Evolutionary conservation across 2,329 filamentous ascomycete species (phyloP), one percentile per base, ranked within the genome.

Genomic region (Byssothecium circinans): DNA sequence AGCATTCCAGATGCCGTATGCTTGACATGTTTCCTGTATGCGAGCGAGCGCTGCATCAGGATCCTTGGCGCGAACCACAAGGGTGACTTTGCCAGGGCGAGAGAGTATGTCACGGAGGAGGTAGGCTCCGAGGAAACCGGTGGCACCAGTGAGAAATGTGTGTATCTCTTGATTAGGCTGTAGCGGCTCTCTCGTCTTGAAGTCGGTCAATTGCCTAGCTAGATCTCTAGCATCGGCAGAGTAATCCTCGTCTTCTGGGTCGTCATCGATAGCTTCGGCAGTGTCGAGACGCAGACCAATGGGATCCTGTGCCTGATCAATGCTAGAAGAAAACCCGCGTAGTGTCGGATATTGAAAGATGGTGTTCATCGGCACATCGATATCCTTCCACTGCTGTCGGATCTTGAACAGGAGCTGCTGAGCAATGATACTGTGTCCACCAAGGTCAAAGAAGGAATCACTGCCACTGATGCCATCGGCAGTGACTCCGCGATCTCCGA

Each of bases 41-140:
- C 90, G 83, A 8, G 83, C 78, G 5, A 87, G 69, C 1, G 82
- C 88, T 22, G 80, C 77, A 20, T 78, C 68, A 3, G 78, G 62
- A 48, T 83, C 82, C 66, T 86, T 84, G 32, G 84, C 84, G 42
- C 91, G 86, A 3, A 95, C 86, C 47, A 91, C 85, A 0, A 86
- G 84, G 47, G 95, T 83, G 8, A 95, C 78, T 56, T 81, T 85
- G 12, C 82, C 75, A 15, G 74, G 79, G 19, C 86, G 78, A 32
- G 81, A 80, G 1, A 96, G 78, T 1, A 96, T 72, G 45, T 95
- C 89, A 45, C 81, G 81, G 25, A 95, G 75, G 10, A 96, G 76
- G 63, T 91, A 95, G 0, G 88, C 81, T 22, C 91, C 91, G 17
- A 96, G 73, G 76, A 96, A 96, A 2, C 91, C 91, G 4, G 91